Evolutionary conservation across 768 basidiomycete genomes (phyloP).

Genomic region (Boletus patriciae): DNA sequence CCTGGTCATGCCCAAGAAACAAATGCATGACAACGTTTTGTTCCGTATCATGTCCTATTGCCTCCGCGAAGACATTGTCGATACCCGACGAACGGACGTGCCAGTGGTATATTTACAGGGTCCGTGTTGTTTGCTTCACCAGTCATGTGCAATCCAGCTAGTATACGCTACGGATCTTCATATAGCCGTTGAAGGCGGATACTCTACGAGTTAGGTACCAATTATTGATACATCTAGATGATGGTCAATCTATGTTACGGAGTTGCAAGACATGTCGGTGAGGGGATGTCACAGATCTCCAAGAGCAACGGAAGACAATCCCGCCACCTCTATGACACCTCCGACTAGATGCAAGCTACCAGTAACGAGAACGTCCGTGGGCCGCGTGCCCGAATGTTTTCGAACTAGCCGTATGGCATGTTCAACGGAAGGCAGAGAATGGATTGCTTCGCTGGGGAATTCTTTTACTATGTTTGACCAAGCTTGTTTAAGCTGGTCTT

Average conservation of each 20-base stretch:
- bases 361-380: constrained; percentile 72
- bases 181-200: constrained; percentile 38
- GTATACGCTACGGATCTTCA: background rate
- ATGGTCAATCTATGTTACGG: constrained; percentile 1
- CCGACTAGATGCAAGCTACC: constrained; percentile 95
- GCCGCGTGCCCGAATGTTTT: constrained; percentile 33
- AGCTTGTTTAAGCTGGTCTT: constrained; percentile 70
- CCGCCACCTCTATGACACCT: constrained; percentile 89
- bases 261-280: background rate
- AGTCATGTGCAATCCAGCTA: background rate
- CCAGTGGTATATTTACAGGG: background rate
- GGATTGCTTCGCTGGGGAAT: constrained; percentile 61
- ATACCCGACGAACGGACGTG: background rate
- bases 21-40: background rate
- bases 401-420: constrained; percentile 77
- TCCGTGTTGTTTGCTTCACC: background rate
- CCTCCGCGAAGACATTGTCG: background rate
- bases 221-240: constrained; percentile 1
- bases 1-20: background rate
- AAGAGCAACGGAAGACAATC: constrained; percentile 67
- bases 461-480: constrained; percentile 67
- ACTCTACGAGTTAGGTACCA: constrained; percentile 14
- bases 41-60: background rate
- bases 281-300: constrained; percentile 32
- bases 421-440: constrained; percentile 86